These are phyloP conservation scores for Rhodofomes roseus DNA, from an alignment of 1,284 basidiomycete species.

Conservation along the genomic window DNA sequence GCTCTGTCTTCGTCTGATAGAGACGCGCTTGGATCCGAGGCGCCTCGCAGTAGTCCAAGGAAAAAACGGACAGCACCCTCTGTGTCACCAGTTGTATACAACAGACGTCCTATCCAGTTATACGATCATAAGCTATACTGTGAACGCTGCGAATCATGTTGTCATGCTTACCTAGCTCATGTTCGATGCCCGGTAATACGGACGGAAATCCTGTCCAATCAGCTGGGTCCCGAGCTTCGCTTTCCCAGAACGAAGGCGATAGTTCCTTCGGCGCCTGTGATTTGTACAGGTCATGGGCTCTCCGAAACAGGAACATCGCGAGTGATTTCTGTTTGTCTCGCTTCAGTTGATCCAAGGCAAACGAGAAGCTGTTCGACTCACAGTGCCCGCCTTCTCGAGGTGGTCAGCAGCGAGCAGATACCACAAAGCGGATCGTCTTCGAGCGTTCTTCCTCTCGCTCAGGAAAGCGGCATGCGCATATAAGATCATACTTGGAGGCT, in stretches of 20 bases:
- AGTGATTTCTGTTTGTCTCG: slow-evolving; percentile 60
- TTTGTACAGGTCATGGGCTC: slow-evolving; percentile 59
- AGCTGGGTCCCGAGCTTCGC: slow-evolving; percentile 47
- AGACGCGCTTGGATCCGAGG: background rate
- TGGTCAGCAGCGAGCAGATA: slow-evolving; percentile 70
- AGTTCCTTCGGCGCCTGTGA: slow-evolving; percentile 47
- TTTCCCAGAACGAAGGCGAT: slow-evolving; percentile 76
- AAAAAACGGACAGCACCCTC: slow-evolving; percentile 66
- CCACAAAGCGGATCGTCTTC: slow-evolving; percentile 68
- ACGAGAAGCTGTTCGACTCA: slow-evolving; percentile 35
- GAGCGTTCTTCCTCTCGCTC: slow-evolving; percentile 51
- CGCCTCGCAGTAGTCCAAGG: slow-evolving; percentile 51
- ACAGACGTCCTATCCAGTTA: slow-evolving; percentile 52
- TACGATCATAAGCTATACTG: background rate
- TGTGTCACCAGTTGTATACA: slow-evolving; percentile 76
- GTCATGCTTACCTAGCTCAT: slow-evolving; percentile 63
- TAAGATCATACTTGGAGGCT: slow-evolving; percentile 70
- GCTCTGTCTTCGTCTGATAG: slow-evolving; percentile 6
- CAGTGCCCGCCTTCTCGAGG: slow-evolving; percentile 77
- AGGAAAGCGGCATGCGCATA: slow-evolving; percentile 73
- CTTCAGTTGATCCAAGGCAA: slow-evolving; percentile 3
- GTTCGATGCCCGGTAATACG: slow-evolving; percentile 69
- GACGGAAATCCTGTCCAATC: slow-evolving; percentile 49
- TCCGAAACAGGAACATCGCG: slow-evolving; percentile 74
- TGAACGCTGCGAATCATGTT: background rate